These are phyloP conservation scores for Penium margaritaceum DNA, from an alignment of 139 green algal species.

Conservation along the genomic window DNA sequence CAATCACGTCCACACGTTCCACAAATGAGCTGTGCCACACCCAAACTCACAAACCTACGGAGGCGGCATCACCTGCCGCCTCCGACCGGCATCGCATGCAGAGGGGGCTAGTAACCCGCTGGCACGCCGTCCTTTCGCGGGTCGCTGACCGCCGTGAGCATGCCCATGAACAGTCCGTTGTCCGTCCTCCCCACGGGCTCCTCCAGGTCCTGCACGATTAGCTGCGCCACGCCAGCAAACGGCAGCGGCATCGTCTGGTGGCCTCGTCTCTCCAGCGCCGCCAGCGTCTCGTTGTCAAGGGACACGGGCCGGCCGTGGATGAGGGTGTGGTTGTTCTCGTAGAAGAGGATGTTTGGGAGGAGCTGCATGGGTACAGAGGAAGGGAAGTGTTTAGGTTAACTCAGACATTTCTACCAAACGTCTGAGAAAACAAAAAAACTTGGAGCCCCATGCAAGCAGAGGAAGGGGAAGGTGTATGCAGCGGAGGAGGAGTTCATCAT, in stretches of 20 bases:
- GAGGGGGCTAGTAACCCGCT: slow-evolving; percentile 27
- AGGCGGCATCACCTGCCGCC: too few relatives aligned
- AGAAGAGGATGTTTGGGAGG: slow-evolving; percentile 46
- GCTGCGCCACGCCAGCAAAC: slow-evolving; percentile 17
- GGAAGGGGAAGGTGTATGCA: too few relatives aligned
- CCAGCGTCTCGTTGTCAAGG: neutral
- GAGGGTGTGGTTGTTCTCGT: slow-evolving; percentile 10
- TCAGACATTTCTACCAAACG: too few relatives aligned
- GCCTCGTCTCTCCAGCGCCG: neutral
- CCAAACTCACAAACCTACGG: too few relatives aligned
- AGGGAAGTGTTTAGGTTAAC: too few relatives aligned
- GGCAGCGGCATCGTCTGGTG: slow-evolving; percentile 3
- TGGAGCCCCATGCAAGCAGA: too few relatives aligned
- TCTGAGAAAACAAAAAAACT: too few relatives aligned
- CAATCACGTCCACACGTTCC: too few relatives aligned
- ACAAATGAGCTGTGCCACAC: too few relatives aligned
- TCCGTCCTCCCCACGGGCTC: neutral
- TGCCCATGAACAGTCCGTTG: neutral
- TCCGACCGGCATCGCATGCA: too few relatives aligned
- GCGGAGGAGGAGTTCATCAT: too few relatives aligned
- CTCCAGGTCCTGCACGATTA: slow-evolving; percentile 36
- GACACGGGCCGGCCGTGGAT: neutral
- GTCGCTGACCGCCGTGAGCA: slow-evolving; percentile 24
- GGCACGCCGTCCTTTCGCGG: slow-evolving; percentile 20
- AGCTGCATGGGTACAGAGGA: too few relatives aligned